These are phyloP conservation scores for Potentilla sterilis DNA, from an alignment of 306 rosid genomes.

Conservation along the genomic window DNA sequence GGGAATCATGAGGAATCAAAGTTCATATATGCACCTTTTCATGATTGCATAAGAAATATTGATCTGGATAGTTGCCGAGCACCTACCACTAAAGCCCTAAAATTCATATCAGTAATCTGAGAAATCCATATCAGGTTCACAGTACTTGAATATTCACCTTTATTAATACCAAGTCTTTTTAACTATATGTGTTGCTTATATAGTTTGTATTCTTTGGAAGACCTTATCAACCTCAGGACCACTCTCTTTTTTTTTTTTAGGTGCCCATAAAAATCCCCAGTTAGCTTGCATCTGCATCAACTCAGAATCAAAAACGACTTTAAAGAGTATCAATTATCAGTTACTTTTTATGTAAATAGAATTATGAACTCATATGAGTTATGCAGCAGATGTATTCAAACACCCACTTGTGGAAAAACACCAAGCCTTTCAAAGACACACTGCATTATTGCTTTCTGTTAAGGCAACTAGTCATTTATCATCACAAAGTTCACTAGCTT, in stretches of 20 bases:
- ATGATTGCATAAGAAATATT: slow-evolving; percentile 18
- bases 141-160: not conserved
- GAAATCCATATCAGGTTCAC: not conserved
- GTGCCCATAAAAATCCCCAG: slow-evolving; percentile 1
- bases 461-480: not conserved
- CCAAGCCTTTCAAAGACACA: slow-evolving; percentile 4
- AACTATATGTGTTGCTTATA: not conserved
- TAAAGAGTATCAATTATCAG: slow-evolving; percentile 29
- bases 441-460: slow-evolving; percentile 10
- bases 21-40: slow-evolving; percentile 19
- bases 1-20: slow-evolving; percentile 35
- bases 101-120: slow-evolving; percentile 6
- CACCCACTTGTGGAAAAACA: slow-evolving; percentile 15
- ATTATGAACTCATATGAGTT: slow-evolving; percentile 17
- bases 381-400: not conserved
- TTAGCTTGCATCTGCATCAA: slow-evolving; percentile 24
- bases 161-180: slow-evolving; percentile 7
- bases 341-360: slow-evolving; percentile 10
- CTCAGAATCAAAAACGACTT: slow-evolving; percentile 30
- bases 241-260: not conserved
- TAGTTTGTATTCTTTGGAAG: slow-evolving; percentile 21
- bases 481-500: slow-evolving; percentile 1
- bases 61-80: slow-evolving; percentile 45
- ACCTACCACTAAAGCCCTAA: slow-evolving; percentile 24
- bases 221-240: slow-evolving; percentile 16